Evolutionary conservation across 176 grass and related monocot genomes (phyloP).

Genomic region (Bothriochloa decipiens): DNA sequence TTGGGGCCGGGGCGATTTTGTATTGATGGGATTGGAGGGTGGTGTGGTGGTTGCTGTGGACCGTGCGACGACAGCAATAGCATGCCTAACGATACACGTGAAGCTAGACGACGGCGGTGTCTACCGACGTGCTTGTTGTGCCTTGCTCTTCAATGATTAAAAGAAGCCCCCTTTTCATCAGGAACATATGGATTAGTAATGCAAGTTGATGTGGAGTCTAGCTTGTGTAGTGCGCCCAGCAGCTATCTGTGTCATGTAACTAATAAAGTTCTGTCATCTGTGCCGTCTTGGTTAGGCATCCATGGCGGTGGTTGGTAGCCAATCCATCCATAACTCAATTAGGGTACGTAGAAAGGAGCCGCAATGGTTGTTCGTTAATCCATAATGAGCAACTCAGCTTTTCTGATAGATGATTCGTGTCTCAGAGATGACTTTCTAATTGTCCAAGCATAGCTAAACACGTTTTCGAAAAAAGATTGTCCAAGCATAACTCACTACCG

Average conservation of each 20-base stretch:
- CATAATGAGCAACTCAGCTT: too few species aligned
- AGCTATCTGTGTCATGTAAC: background rate
- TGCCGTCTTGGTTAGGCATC: conserved; percentile 15
- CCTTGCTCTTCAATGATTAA: background rate
- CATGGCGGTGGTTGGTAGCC: background rate
- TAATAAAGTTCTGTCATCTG: background rate
- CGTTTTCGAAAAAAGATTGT: too few species aligned
- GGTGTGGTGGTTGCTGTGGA: background rate
- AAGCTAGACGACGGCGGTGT: conserved; percentile 16
- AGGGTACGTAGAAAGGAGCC: too few species aligned
- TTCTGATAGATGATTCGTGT: too few species aligned
- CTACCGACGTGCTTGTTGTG: background rate
- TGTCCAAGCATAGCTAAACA: too few species aligned
- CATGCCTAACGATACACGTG: conserved; percentile 11
- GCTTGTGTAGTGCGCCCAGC: background rate
- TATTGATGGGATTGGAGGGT: background rate
- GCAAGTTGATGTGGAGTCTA: background rate
- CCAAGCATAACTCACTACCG: too few species aligned
- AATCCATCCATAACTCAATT: background rate
- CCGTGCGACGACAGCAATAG: background rate
- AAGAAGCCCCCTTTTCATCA: background rate
- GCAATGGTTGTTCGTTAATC: too few species aligned
- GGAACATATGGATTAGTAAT: background rate
- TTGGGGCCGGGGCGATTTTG: background rate
- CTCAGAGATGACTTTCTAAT: too few species aligned